Base-by-base conservation (phyloP, 163 green algal species). In the Trebouxiophyceae sp. region DNA sequence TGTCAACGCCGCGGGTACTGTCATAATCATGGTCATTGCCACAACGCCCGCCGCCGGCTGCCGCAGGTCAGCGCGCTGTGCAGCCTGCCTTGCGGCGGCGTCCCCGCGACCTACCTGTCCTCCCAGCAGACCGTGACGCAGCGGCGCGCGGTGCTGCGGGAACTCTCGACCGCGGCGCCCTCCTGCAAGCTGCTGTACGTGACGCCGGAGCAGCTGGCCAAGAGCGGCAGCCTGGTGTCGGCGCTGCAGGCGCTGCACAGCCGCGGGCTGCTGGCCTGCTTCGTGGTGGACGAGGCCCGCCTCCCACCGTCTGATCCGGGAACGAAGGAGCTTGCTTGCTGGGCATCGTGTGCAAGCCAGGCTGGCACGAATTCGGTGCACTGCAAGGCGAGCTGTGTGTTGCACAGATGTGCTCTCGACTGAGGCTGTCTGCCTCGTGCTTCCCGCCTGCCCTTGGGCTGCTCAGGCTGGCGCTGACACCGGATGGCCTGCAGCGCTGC, bases 161-260 rank as follows among this genome's bases (percentile, higher is more conserved):
- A 95, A 81, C 82, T 95, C 60, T 56, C 60, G 55, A 91, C 93
- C 79, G 26, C 60, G 1, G 39, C 29, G 5, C 82, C 80, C 45
- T 75, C n/a, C 45, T 86, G 68, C 60, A 88, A 87, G 73, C 74
- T 88, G 61, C 72, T 88, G 29, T 88, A 87, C 32, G 69, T 88
- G 22, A 88, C 81, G 0, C 81, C 81, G 1, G 91, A 97, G 81
- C 91, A 95, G 76, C 66, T 95, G 62, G 85, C 87, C 23, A 87
- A 87, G 66, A 83, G 80, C 62, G 65, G 33, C 22, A 62, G 46
- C 28, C 72, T 93, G 34, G 67, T 73, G 39, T 67, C 66, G 2
- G 45, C 79, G 26, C 79, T 93, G 46, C 8, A 33, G 27, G 30
- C 45, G 2, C 70, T 84, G 65, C 33, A 65, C 27, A 29, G 58